Evolutionary conservation across 2,329 filamentous ascomycete genomes (phyloP), one percentile per base, ranked within the genome.

Genomic region (Ambrosiella xylebori): DNA sequence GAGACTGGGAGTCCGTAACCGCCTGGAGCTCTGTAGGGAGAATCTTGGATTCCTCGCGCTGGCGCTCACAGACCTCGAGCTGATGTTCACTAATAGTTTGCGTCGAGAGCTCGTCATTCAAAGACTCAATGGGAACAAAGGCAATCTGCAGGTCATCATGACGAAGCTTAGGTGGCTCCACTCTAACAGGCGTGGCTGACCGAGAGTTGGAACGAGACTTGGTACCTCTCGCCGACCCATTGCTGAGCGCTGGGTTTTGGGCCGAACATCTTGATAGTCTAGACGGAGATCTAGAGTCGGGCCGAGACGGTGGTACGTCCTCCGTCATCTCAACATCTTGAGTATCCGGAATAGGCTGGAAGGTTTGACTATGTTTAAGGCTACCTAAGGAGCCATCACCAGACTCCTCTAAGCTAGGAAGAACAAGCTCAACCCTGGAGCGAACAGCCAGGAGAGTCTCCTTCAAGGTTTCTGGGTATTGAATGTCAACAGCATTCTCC

Each of bases 131-230:
- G 0, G 80, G 71, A 2, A 84, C 80, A 65, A 93, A 93, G 49
- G 86, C 77, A 35, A 94, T 77, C 65, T 94, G 88, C 0, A 88
- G 94, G 68, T 94, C 79, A 61, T 95, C 80, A 64, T 95, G 88
- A 39, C 85, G 80, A 36, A 83, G 73, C 13, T 53, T 52, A 11
- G 53, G 3, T 3, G 15, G 47, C 8, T 13, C 17, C 37, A 41
- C n/a, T 15, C 40, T 60, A 7, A 44, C 44, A 2, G 54, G 35
- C 2, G 54, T 54, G 6, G n/a, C 53, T 5, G 52, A 51, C 5
- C 36, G 41, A n/a, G 57, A 59, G 52, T 57, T 57, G 4, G 54
- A 56, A n/a, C 49, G 37, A 13, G 54, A 47, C n/a, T 11, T 47
- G 7, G 49, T 54, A 15, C 15, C 35, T 45, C 39, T 45, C 3